Base-by-base conservation (phyloP, 345 rosid genomes). In the Acer saccharum region DNA sequence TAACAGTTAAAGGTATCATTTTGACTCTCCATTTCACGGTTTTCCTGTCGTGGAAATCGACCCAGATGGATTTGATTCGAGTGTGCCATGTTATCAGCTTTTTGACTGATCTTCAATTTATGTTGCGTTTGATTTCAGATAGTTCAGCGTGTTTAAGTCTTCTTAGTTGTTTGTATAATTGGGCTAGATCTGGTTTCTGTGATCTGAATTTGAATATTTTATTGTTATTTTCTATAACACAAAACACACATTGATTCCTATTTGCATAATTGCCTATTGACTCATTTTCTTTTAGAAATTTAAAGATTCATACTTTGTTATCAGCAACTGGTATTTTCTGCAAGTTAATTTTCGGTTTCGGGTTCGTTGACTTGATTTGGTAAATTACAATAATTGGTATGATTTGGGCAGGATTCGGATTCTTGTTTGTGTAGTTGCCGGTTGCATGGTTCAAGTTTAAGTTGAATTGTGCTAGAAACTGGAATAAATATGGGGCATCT, bases 401-500 rank as follows among this genome's bases (percentile, higher is more conserved):
- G 60, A 50, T 74, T 74, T 74, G 62, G 69, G 18, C 50, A 62
- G 75, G 17, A 75, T 65, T 48, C 3, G 35, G 65, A 25, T 54
- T 39, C 10, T 10, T 52, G 65, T 54, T 76, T 54, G 65, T 20
- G 27, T 76, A 46, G 73, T 58, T 80, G 27, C 68, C 46, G n/a
- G 71, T 65, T 54, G 80, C 66, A 80, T 75, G 75, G 29, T 80
- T 63, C 71, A 25, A 52, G 69, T 35, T 60, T 50, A 70, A 50
- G 35, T 54, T 65, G 77, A 78, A 44, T 77, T 80, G 52, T 75
- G 20, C 25, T 76, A 84, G 81, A 77, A 70, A 63, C 77, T 78
- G 82, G 75, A 71, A 77, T 77, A 74, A 75, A 77, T 60, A 91
- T 90, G 92, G 87, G 86, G 85, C 84, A 79, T 66, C 78, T 87